A percentile compares a stretch with the other conserved stretches of the same genome.
phyloP scores from a whole-genome alignment of 371 early-diverging fungal species.

The Dichotomocladium elegans region DNA sequence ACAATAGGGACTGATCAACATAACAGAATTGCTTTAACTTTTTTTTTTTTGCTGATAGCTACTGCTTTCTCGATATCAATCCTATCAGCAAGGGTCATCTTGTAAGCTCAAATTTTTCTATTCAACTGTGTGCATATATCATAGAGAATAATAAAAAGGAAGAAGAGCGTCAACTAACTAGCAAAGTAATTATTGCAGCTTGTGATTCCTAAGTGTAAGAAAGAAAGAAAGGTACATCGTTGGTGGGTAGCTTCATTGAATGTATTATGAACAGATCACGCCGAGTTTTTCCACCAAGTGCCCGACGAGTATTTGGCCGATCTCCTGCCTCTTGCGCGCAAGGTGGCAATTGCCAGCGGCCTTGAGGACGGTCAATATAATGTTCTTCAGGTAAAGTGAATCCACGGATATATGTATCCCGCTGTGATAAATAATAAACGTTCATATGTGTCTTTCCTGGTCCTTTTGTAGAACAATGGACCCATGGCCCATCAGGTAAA shows the following conservation, averaged over 20 bases:
- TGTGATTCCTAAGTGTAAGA: conserved; percentile 81
- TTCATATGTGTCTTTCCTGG: not conserved
- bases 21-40: too few relatives aligned
- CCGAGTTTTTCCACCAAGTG: conserved; percentile 83
- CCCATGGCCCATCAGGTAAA: conserved; percentile 62
- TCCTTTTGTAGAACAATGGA: conserved; percentile 69
- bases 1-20: too few relatives aligned
- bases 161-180: not conserved
- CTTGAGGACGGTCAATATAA: conserved; percentile 73
- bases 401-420: too few relatives aligned
- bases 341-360: conserved; percentile 70
- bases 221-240: too few relatives aligned
- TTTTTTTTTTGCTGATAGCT: conserved; percentile 39
- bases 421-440: not conserved
- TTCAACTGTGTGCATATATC: too few relatives aligned
- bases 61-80: conserved; percentile 72
- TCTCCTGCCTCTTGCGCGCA: conserved; percentile 82
- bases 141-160: not conserved
- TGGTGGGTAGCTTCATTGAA: too few relatives aligned
- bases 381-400: conserved; percentile 88
- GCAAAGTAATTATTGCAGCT: too few relatives aligned
- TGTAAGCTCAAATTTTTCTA: too few relatives aligned
- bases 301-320: conserved; percentile 84
- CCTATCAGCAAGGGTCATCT: conserved; percentile 81
- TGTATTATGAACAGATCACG: conserved; percentile 65